Base-by-base conservation (phyloP, 768 basidiomycete genomes). In the Pseudohyphozyma bogoriensis region DNA sequence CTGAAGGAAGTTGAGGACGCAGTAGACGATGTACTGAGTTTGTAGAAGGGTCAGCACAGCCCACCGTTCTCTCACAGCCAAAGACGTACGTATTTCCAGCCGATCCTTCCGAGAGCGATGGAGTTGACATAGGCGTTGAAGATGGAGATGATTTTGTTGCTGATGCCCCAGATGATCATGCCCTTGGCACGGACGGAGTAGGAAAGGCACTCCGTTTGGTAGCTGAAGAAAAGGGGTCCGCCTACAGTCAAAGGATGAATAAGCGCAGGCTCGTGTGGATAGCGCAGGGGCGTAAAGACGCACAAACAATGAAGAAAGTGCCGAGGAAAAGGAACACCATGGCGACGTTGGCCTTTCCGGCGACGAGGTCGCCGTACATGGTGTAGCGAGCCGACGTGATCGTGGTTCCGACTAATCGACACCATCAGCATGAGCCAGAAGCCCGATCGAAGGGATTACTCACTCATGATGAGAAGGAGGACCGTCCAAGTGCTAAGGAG, bases 181-280 rank as follows among this genome's bases (percentile, higher is more conserved):
- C 74, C 74, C 61, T 76, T 76, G 45, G 68, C 70, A 15, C 75
- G 68, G 64, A 75, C 71, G 3, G 73, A 72, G 67, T 68, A 75
- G 2, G 74, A 72, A 57, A 73, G 71, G 31, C 75, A 69, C 49
- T 76, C 75, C 59, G 73, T 72, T 5, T 73, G 71, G 59, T 73
- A 60, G 24, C 20, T 24, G 44, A 56, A 56, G 55, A 56, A 56
- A 24, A 45, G 33, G 6, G 55, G 55, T 36, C 51, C 51, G 35
- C 51, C 36, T 11, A 51, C 51, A 24, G 37, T 24, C 35, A 51
- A 51, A 20, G 31, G 8, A 3, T 20, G 44, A 24, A 24, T 6
- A 24, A 22, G 22, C 22, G 18, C 44, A 45, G 18, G n/a, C n/a
- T n/a, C n/a, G n/a, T n/a, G n/a, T n/a, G n/a, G n/a, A n/a, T n/a